Evolutionary conservation across 257 asterid species (phyloP), one percentile per base, ranked within the genome.

Genomic region (Primulina eburnea): DNA sequence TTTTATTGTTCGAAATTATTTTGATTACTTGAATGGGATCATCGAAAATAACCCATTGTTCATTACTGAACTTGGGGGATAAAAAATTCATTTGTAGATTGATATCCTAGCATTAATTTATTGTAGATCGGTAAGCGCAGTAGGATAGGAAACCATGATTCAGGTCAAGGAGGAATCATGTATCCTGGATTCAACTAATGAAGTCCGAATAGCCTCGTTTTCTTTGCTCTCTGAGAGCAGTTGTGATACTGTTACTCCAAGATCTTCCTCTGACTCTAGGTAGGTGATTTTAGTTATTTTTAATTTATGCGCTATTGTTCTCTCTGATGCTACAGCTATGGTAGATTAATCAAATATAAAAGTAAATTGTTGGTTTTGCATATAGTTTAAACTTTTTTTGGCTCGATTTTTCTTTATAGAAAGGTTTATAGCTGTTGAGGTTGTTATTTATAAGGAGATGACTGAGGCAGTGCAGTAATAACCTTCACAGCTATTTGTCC

Each of bases 211-310:
- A 68, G 68, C 64, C 63, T 74, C 77, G 18, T 60, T 68, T 65
- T 76, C 81, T 43, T 76, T 78, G 60, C 16, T 77, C 60, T 76
- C 85, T 24, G 85, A 82, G 34, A 67, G 76, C 66, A 79, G 90
- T 79, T 73, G 71, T 50, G 89, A 76, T 60, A 69, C 64, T 29
- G 35, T 68, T 63, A 79, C 88, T 24, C 84, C 82, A 1, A 73
- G 77, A 76, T 82, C 78, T 65, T 75, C 81, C 17, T 74, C 75
- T 66, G 85, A 79, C 60, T 79, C 88, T 38, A 69, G 83, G 95
- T 88, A 84, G 65, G 80, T 34, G 64, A 26, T 38, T 40, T 11
- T 20, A 6, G 34, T 62, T 60, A 4, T 18, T 26, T 14, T 1
- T 7, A 30, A 7, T 62, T 21, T 30, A 20, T 47, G 18, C 55